phyloP scores from a whole-genome alignment of 2,329 filamentous ascomycete genomes.

The Chrysosporium keratinophilum region DNA sequence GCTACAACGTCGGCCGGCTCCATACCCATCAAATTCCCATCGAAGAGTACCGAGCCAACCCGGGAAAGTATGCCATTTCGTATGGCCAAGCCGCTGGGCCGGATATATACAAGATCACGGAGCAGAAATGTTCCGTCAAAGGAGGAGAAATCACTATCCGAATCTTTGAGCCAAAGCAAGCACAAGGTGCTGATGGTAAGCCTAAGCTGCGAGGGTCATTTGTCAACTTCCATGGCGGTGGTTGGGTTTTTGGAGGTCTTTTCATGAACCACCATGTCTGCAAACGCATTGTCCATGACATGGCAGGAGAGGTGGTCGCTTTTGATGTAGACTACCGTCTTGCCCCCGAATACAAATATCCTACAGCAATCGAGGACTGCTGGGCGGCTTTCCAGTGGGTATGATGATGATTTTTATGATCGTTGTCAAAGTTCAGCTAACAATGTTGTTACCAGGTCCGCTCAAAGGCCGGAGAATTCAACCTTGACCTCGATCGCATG shows the following conservation, averaged over 20 bases:
- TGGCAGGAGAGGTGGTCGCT: constrained; percentile 32
- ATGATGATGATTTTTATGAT: constrained; percentile 3
- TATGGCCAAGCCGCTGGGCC: constrained; percentile 33
- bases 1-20: constrained; percentile 34
- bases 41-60: constrained; percentile 31
- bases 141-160: constrained; percentile 33
- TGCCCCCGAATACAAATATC: constrained; percentile 32
- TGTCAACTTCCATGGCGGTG: constrained; percentile 35
- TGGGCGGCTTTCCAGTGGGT: constrained; percentile 35
- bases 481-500: constrained; percentile 27
- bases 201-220: constrained; percentile 30
- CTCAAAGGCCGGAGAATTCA: constrained; percentile 26
- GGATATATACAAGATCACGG: constrained; percentile 31
- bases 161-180: constrained; percentile 31
- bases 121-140: constrained; percentile 33
- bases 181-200: constrained; percentile 20
- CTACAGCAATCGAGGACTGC: constrained; percentile 32
- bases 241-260: constrained; percentile 37
- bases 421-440: not conserved
- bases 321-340: constrained; percentile 39
- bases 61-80: constrained; percentile 29
- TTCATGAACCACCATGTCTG: constrained; percentile 33
- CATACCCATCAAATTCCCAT: constrained; percentile 36
- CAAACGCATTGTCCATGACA: constrained; percentile 31
- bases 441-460: constrained; percentile 22